These are phyloP conservation scores for Scenedesmus sp. DNA, from an alignment of 163 green algal genomes.

Conservation along the genomic window DNA sequence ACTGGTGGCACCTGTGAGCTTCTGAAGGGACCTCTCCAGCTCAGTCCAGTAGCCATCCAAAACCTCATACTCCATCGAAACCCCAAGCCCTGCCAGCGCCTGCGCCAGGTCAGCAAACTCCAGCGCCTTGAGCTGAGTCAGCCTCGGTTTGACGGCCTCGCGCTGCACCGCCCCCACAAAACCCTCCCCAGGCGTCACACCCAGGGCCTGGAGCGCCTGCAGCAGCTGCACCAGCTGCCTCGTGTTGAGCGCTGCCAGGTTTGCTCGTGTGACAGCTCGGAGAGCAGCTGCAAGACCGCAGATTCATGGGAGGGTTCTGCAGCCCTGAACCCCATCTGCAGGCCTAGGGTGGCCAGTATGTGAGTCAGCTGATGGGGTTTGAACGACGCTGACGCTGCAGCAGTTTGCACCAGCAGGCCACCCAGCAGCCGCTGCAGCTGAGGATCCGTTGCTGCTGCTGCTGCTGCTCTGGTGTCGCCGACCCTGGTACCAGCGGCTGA, in stretches of 20 bases:
- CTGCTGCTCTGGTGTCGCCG: slow-evolving; percentile 28
- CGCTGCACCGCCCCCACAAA: slow-evolving; percentile 39
- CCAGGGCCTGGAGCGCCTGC: slow-evolving; percentile 12
- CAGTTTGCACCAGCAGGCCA: slow-evolving; percentile 20
- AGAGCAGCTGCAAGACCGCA: slow-evolving; percentile 29
- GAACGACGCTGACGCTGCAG: neutral
- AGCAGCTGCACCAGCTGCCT: slow-evolving; percentile 18
- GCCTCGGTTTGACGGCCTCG: slow-evolving; percentile 5
- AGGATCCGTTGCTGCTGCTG: slow-evolving; percentile 33
- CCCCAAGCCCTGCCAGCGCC: slow-evolving; percentile 31
- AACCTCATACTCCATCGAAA: slow-evolving; percentile 43
- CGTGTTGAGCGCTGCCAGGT: neutral
- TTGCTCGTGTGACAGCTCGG: slow-evolving; percentile 11
- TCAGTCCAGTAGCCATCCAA: slow-evolving; percentile 37
- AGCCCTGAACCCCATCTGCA: slow-evolving; percentile 28
- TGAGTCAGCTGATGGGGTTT: slow-evolving; percentile 13
- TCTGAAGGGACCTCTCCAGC: neutral
- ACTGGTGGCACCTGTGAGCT: slow-evolving; percentile 40
- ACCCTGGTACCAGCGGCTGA: slow-evolving; percentile 27
- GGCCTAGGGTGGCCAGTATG: neutral
- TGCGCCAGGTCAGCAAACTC: slow-evolving; percentile 44
- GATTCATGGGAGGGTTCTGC: neutral
- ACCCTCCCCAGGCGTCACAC: neutral
- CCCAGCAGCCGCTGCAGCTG: slow-evolving; percentile 43
- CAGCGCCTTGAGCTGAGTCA: slow-evolving; percentile 13